A percentile compares a stretch with the other conserved stretches of the same genome.
phyloP scores from a whole-genome alignment of 768 basidiomycete species.

The Mycena metata region DNA sequence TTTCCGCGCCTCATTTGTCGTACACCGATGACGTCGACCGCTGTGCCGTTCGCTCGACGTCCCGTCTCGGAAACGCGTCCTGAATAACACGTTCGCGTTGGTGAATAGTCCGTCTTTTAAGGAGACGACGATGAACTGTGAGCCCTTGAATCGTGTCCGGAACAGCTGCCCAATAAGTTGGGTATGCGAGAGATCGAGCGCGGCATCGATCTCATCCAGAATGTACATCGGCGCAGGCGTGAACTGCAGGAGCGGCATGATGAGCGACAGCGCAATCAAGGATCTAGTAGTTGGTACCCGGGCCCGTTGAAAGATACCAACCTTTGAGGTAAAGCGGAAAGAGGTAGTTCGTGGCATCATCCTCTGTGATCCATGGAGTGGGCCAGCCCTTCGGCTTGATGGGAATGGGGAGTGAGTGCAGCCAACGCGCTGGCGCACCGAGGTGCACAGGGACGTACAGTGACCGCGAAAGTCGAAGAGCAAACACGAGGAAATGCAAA shows the following conservation, averaged over 20 bases:
- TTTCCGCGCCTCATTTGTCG: slow-evolving; percentile 43
- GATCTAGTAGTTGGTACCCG: slow-evolving; percentile 77
- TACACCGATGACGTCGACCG: slow-evolving; percentile 69
- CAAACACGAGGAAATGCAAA: slow-evolving; percentile 3
- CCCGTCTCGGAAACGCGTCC: slow-evolving; percentile 93
- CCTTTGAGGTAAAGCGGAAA: slow-evolving; percentile 31
- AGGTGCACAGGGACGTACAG: neutral
- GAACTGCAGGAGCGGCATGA: slow-evolving; percentile 99
- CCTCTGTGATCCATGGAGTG: slow-evolving; percentile 34
- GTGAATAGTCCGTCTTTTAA: slow-evolving; percentile 98
- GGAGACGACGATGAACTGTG: slow-evolving; percentile 98
- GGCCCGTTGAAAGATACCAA: slow-evolving; percentile 30
- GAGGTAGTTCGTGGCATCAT: slow-evolving; percentile 27
- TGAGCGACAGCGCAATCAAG: slow-evolving; percentile 95
- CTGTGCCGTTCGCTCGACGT: slow-evolving; percentile 86
- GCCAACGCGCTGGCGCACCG: slow-evolving; percentile 1
- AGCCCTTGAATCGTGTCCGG: slow-evolving; percentile 96
- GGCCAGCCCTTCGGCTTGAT: slow-evolving; percentile 32
- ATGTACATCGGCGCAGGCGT: slow-evolving; percentile 99
- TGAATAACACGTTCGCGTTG: slow-evolving; percentile 96
- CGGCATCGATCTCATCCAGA: slow-evolving; percentile 98
- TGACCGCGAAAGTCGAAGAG: slow-evolving; percentile 8
- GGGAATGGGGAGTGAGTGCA: slow-evolving; percentile 11
- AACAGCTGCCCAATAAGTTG: slow-evolving; percentile 99
- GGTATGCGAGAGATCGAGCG: slow-evolving; percentile 94